These are phyloP conservation scores for Solanum paucissectum DNA, from an alignment of 257 asterid species.

Conservation along the genomic window DNA sequence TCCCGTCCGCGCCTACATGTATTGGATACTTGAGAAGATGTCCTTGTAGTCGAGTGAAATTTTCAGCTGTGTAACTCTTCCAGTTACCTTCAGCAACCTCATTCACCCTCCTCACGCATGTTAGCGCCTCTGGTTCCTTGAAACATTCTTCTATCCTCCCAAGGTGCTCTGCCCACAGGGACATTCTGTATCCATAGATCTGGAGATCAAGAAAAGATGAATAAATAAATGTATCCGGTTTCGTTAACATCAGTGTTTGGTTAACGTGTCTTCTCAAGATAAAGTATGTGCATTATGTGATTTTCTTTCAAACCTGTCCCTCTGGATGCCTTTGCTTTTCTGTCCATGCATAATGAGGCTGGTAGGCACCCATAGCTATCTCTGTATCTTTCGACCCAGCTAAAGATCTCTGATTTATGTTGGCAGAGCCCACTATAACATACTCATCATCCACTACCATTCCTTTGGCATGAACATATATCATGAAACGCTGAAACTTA, in stretches of 20 bases:
- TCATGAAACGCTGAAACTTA: conserved; percentile 73
- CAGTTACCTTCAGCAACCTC: conserved; percentile 56
- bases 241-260: not conserved
- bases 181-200: conserved; percentile 81
- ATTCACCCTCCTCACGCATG: conserved; percentile 62
- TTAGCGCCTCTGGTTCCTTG: conserved; percentile 40
- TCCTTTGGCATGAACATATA: conserved; percentile 92
- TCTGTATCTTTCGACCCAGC: conserved; percentile 92
- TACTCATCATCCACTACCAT: conserved; percentile 92
- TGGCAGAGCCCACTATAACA: conserved; percentile 79
- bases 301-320: conserved; percentile 56
- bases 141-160: conserved; percentile 44
- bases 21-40: conserved; percentile 87
- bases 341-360: conserved; percentile 60
- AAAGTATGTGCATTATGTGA: not conserved
- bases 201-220: conserved; percentile 10
- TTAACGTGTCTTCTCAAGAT: not conserved
- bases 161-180: conserved; percentile 90
- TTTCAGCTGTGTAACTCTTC: conserved; percentile 38
- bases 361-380: conserved; percentile 95
- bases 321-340: conserved; percentile 46
- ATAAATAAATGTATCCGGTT: not conserved
- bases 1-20: conserved; percentile 50
- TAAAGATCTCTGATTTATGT: conserved; percentile 87
- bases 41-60: conserved; percentile 44